Conservation (phyloP, 192 early-diverging fungal genomes). For the Gaertneriomyces semiglobifer region DNA sequence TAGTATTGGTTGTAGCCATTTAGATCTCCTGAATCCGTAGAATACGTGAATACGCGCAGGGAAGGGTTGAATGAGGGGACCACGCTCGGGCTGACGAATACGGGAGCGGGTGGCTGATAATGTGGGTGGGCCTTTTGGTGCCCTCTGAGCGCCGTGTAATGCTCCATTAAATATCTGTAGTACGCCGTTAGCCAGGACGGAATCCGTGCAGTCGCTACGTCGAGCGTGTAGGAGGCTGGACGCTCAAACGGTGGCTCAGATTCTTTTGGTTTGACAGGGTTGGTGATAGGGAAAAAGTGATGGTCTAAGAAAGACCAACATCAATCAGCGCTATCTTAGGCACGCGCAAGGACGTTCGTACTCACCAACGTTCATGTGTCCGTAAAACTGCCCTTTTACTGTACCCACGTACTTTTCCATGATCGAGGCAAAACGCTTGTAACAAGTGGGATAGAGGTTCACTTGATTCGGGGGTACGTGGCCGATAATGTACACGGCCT, state of each 20-base stretch:
- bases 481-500: slow-evolving; percentile 31
- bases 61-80: slow-evolving; percentile 41
- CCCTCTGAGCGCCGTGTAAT: slow-evolving; percentile 24
- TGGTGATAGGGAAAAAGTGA: slow-evolving; percentile 31
- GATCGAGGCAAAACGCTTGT: slow-evolving; percentile 19
- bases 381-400: slow-evolving; percentile 40
- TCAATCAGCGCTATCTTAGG: background rate
- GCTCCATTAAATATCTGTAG: slow-evolving; percentile 29
- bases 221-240: too few relatives aligned
- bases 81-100: slow-evolving; percentile 38
- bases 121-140: slow-evolving; percentile 7
- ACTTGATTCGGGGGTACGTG: slow-evolving; percentile 37
- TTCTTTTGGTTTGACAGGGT: too few relatives aligned
- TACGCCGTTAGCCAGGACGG: slow-evolving; percentile 34
- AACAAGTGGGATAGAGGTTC: slow-evolving; percentile 30
- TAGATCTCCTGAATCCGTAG: background rate
- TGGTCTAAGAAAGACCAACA: slow-evolving; percentile 25
- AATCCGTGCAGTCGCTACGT: background rate
- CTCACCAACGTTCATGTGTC: slow-evolving; percentile 42
- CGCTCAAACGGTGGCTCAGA: too few relatives aligned
- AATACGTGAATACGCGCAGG: slow-evolving; percentile 26
- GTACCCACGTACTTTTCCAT: slow-evolving; percentile 31
- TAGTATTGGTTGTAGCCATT: slow-evolving; percentile 27
- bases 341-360: slow-evolving; percentile 8
- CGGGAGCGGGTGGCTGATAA: background rate